A percentile compares a stretch with the other conserved stretches of the same genome.
phyloP scores from a whole-genome alignment of 768 basidiomycete genomes.

The Clavaria fumosa region DNA sequence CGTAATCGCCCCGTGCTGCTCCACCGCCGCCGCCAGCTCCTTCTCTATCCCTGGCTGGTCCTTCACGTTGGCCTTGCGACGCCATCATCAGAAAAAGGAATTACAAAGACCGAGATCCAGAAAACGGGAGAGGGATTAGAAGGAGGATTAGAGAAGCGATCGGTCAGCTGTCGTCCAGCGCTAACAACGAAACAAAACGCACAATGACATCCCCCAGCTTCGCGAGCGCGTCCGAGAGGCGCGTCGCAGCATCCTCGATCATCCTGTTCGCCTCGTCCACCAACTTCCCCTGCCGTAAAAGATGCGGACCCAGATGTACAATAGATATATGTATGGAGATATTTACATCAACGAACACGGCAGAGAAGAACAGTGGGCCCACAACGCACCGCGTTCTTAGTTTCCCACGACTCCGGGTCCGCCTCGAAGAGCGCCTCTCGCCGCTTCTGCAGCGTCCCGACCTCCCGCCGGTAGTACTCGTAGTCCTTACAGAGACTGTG shows the following conservation, averaged over 20 bases:
- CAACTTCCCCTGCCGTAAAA: constrained; percentile 36
- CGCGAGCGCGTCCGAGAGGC: constrained; percentile 44
- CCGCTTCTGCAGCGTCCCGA: constrained; percentile 37
- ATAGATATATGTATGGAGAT: too few relatives aligned
- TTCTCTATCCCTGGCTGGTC: too few relatives aligned
- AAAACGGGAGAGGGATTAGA: too few relatives aligned
- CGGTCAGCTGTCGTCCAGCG: too few relatives aligned
- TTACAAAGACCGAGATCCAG: too few relatives aligned
- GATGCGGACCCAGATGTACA: neutral
- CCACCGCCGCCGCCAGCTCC: too few relatives aligned
- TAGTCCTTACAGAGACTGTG: constrained; percentile 71
- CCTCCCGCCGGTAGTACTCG: constrained; percentile 49
- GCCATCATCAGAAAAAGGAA: too few relatives aligned
- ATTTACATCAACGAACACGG: constrained; percentile 1
- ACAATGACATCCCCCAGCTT: constrained; percentile 59
- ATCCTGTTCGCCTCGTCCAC: constrained; percentile 70
- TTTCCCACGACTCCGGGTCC: constrained; percentile 56
- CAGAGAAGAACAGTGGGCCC: constrained; percentile 6
- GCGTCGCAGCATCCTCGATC: constrained; percentile 49
- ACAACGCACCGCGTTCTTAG: constrained; percentile 61
- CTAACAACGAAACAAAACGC: constrained; percentile 22
- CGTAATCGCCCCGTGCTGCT: too few relatives aligned
- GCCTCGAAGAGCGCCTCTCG: constrained; percentile 47
- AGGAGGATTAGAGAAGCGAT: too few relatives aligned
- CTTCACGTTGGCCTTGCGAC: too few relatives aligned